Conservation (phyloP, 805 yeast genomes). For the Blastobotrys robertii region DNA sequence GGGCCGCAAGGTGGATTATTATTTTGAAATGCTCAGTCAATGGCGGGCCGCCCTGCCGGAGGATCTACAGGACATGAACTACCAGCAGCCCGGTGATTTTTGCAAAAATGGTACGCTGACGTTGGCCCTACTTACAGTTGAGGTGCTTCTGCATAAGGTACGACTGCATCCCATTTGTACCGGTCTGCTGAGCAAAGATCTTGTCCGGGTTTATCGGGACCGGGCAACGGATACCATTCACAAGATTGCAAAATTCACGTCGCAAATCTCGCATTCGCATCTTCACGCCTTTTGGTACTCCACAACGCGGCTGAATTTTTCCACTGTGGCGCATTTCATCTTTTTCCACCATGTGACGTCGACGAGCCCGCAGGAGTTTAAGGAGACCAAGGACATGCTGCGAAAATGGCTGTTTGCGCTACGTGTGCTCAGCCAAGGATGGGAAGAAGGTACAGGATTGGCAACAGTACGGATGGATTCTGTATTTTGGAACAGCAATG, state of each 20-base stretch:
- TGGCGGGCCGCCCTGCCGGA: constrained; percentile 23
- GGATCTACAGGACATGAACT: constrained; percentile 21
- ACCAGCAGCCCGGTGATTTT: constrained; percentile 17
- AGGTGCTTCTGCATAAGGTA: constrained; percentile 21
- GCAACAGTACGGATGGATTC: constrained; percentile 26
- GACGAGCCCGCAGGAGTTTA: constrained; percentile 18
- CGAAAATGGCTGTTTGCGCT: constrained; percentile 27
- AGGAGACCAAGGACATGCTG: constrained; percentile 19
- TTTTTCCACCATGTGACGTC: constrained; percentile 26
- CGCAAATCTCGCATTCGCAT: constrained; percentile 27
- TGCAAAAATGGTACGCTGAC: constrained; percentile 26
- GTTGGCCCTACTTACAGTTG: constrained; percentile 23
- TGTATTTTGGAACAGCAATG: constrained; percentile 24
- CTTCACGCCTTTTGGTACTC: constrained; percentile 29
- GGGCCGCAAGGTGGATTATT: constrained; percentile 12
- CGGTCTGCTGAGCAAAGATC: constrained; percentile 6
- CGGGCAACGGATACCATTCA: constrained; percentile 23
- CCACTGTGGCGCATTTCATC: constrained; percentile 27
- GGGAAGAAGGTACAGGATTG: constrained; percentile 30
- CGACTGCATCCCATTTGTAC: constrained; percentile 20
- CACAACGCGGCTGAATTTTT: constrained; percentile 22
- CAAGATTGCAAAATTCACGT: constrained; percentile 22
- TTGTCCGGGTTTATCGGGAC: constrained; percentile 16
- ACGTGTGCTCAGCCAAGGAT: constrained; percentile 24
- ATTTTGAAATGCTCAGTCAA: constrained; percentile 12